Base-by-base conservation (phyloP, 192 early-diverging fungal species). In the Spizellomyces punctatus region DNA sequence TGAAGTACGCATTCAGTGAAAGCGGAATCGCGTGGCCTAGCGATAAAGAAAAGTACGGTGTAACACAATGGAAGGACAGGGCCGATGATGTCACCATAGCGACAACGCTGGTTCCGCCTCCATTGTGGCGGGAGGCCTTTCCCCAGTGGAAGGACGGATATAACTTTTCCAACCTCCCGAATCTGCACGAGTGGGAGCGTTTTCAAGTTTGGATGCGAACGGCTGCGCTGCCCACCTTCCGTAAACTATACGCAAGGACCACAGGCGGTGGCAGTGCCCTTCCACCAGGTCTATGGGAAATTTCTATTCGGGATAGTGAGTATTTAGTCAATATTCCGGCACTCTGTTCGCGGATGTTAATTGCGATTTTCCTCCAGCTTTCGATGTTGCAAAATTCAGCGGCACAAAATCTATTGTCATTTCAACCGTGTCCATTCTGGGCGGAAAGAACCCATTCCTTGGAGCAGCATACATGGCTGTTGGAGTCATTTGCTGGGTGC, bases 181-280 rank as follows among this genome's bases (percentile, higher is more conserved):
- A 98, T 69, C 82, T 92, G 44, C 63, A 73, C 14, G 64, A 72
- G 8, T 83, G 92, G 82, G 90, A 96, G 80, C 88, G 90, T 54
- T 93, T 99, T 72, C 92, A 96, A 72, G 98, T 99, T 17, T 99
- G 98, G 98, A 97, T 99, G 96, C 86, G 96, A 46, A 93, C 92
- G 0, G 95, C 95, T 17, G 95, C 96, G 9, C 83, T 97, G 60
- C 98, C 98, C 43, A 94, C 89, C 44, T 99, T 99, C 82, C 83
- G 96, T 60, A 99, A 99, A 80, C 82, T 99, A 54, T 98, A 92
- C 74, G 93, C 93, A 44, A 85, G 86, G 72, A 84, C 85, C 46
- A 36, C 27, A 36, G 27, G 3, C 5, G 79, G 81, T 52, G 63
- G 79, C 5, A 80, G 81, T 52, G 22, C 61, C 5, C 52, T 76